Conservation (phyloP, 129 eudicot genomes). For the Arctium minus region DNA sequence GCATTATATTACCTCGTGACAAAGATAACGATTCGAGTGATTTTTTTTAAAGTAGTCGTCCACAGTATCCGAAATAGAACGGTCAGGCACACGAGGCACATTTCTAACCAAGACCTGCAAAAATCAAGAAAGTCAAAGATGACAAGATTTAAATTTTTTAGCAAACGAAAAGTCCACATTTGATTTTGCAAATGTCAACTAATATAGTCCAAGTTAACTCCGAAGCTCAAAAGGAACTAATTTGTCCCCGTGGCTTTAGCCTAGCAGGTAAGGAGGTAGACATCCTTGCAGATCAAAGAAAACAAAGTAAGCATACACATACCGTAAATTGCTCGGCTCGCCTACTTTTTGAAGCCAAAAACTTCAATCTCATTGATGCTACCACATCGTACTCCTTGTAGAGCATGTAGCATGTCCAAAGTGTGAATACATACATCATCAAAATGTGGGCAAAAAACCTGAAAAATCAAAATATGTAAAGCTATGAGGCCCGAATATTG, state of each 20-base stretch:
- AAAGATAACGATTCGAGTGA: constrained; percentile 80
- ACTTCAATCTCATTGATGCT: constrained; percentile 50
- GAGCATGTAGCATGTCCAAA: constrained; percentile 54
- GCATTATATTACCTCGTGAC: constrained; percentile 70
- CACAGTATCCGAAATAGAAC: constrained; percentile 72
- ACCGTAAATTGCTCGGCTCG: constrained; percentile 63
- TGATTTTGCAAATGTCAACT: background rate
- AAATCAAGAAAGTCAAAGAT: background rate
- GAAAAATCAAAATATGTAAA: constrained; percentile 17
- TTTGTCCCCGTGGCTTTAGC: background rate
- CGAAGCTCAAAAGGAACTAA: background rate
- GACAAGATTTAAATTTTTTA: background rate
- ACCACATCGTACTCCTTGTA: constrained; percentile 45
- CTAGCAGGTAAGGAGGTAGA: background rate
- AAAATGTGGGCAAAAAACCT: constrained; percentile 53
- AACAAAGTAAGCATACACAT: constrained; percentile 5
- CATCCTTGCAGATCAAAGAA: background rate
- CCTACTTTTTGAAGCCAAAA: constrained; percentile 55
- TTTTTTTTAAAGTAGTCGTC: constrained; percentile 63
- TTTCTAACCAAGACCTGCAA: constrained; percentile 83
- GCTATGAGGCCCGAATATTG: background rate
- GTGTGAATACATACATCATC: constrained; percentile 47
- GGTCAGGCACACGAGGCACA: constrained; percentile 70
- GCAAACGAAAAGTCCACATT: background rate
- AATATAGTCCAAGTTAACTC: background rate